These are phyloP conservation scores for Monascus purpureus DNA, from an alignment of 495 filamentous ascomycete species.

Conservation along the genomic window DNA sequence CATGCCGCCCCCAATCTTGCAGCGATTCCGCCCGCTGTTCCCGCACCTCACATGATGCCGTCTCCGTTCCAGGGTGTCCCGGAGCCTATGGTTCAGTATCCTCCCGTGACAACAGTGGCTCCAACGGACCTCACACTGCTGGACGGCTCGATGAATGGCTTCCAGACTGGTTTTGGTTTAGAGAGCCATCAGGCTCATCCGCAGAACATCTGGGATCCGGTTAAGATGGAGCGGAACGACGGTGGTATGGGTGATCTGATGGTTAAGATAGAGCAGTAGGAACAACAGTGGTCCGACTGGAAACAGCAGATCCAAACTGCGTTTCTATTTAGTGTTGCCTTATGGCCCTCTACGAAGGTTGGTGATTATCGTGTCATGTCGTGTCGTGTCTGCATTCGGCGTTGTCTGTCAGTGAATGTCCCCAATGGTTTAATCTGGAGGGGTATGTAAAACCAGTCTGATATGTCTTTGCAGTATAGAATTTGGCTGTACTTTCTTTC, in stretches of 20 bases:
- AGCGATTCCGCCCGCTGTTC: conserved; percentile 6
- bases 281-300: not conserved
- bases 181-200: not conserved
- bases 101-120: conserved; percentile 1
- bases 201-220: conserved; percentile 4
- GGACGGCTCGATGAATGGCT: not conserved
- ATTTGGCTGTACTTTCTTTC: too few relatives aligned
- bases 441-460: too few relatives aligned
- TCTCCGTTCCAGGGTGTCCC: not conserved
- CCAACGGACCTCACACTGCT: conserved; percentile 4
- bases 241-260: conserved; percentile 3
- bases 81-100: conserved; percentile 1
- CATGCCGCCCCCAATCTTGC: conserved; percentile 3
- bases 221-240: conserved; percentile 5
- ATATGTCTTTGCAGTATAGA: too few relatives aligned
- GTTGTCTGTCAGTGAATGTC: too few relatives aligned
- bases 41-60: not conserved
- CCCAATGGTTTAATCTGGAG: too few relatives aligned
- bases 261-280: conserved; percentile 9
- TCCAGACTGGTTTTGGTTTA: not conserved
- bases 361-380: too few relatives aligned
- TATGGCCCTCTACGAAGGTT: too few relatives aligned
- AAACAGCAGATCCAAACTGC: too few relatives aligned
- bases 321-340: too few relatives aligned
- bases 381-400: too few relatives aligned